Base-by-base conservation (phyloP, 2,329 filamentous ascomycete species). In the Nothomitra cinnamomea region DNA sequence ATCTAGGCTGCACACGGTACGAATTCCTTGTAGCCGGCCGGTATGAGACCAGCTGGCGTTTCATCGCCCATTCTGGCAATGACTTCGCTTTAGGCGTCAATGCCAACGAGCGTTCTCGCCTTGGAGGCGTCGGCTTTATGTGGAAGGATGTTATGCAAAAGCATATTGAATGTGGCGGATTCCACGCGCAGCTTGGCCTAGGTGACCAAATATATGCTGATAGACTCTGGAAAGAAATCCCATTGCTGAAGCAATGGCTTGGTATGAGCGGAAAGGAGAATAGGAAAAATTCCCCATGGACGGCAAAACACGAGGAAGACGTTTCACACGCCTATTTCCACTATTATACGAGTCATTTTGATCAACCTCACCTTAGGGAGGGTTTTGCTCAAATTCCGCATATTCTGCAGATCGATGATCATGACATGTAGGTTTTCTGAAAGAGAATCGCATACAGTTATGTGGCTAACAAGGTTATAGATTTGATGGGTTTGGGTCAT, bases 91-190 rank as follows among this genome's bases (percentile, higher is more conserved):
- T 94, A 25, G 83, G 85, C 58, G 92, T 94, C 1, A 88, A 82
- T 57, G 83, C 88, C 53, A 87, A 84, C 57, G 92, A 98, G 61
- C 79, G 90, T 43, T 79, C 82, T 32, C 86, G 84, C 61, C 76
- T 96, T 1, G 92, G 92, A 28, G 92, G 92, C 1, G 78, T 94
- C 1, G 87, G 89, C 0, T 86, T 92, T 64, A 94, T 98, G 90
- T 98, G 92, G 92, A 96, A 95, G 63, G 92, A 98, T 61, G 89
- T 98, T 25, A 75, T 98, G 64, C 88, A 95, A 68, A 95, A 95
- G 74, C 94, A 98, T 62, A 80, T 89, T 25, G 92, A 98, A 61
- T 95, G 89, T 60, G 88, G 89, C 54, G 92, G 92, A 1, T 98
- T 96, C 66, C 92, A 98, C 62, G 83, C 87, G 5, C 92, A 98